Conservation (phyloP, 371 early-diverging fungal genomes). For the Mucor racemosus region DNA sequence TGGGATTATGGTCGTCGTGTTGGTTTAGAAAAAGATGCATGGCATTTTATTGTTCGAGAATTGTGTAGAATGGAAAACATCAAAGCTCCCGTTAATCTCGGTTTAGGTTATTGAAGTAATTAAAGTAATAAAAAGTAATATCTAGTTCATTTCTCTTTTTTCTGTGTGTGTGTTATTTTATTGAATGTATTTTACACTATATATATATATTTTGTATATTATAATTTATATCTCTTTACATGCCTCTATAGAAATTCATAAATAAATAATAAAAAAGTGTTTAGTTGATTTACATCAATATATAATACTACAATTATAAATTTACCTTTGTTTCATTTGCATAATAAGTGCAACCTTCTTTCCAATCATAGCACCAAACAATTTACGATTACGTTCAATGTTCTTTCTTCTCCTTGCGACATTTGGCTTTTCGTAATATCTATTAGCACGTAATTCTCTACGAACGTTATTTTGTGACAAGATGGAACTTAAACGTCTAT, state of each 20-base stretch:
- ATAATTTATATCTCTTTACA: constrained; percentile 14
- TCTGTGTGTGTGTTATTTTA: background rate
- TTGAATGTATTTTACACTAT: background rate
- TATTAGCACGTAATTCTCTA: constrained; percentile 47
- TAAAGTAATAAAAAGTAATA: constrained; percentile 4
- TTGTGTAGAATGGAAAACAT: constrained; percentile 51
- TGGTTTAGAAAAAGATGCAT: constrained; percentile 55
- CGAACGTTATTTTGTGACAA: constrained; percentile 53
- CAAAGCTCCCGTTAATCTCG: constrained; percentile 43
- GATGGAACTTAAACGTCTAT: constrained; percentile 48
- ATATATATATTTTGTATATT: constrained; percentile 2
- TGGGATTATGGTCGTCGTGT: constrained; percentile 60
- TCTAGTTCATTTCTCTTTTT: background rate
- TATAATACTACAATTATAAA: background rate
- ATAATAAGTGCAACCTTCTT: constrained; percentile 65
- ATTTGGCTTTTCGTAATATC: constrained; percentile 62
- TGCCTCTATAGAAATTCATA: constrained; percentile 21
- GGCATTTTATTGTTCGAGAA: constrained; percentile 61
- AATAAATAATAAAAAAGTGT: background rate
- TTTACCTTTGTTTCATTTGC: constrained; percentile 66
- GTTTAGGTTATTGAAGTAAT: constrained; percentile 42
- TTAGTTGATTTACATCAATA: background rate
- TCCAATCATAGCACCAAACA: constrained; percentile 57
- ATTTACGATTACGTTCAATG: constrained; percentile 52
- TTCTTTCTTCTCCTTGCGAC: constrained; percentile 56